Evolutionary conservation across 2,329 filamentous ascomycete species (phyloP), one percentile per base, ranked within the genome.

Genomic region (Colletotrichum lindemuthianum): DNA sequence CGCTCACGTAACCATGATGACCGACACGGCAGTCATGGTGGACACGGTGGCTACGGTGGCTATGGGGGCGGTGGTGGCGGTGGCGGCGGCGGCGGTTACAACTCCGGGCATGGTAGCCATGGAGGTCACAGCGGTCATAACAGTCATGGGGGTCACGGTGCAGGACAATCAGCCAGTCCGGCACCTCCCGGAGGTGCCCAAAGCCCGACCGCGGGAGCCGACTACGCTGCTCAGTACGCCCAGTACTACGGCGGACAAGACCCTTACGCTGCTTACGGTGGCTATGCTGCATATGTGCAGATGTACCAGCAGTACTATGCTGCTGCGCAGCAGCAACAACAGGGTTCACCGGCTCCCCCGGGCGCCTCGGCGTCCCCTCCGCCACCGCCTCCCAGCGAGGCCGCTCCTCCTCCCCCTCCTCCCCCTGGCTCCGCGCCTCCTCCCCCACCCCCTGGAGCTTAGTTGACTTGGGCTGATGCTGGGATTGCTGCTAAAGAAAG

Each of bases 221-320:
- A 96, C 71, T 96, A 96, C 75, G 88, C 88, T 56, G 88, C 90
- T 15, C 91, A 95, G 73, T 96, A 96, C 75, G 90, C 92, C 3
- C 90, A 93, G 75, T 96, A 96, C 76, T 95, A 94, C 67, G 84
- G 84, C 67, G 83, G 83, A 59, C 82, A 86, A 67, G 93, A 97
- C 72, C 95, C 94, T 0, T 97, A 97, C 75, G 93, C 93, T 45
- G 89, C 92, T 8, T 97, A 96, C 71, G 95, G 95, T 67, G 95
- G 95, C 59, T 97, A 96, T 77, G 86, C 90, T 70, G 91, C 90
- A 80, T 90, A 90, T 70, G 81, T 86, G 68, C 89, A 91, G 70
- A 90, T 91, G 77, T 93, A 93, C 70, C 88, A 92, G 73, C 89
- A 92, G 71, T 91, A 91, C 70, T 87, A 87, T 69, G 85, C 85